Evolutionary conservation across 179 eudicot species (phyloP).

Genomic region (Nepenthes alata): DNA sequence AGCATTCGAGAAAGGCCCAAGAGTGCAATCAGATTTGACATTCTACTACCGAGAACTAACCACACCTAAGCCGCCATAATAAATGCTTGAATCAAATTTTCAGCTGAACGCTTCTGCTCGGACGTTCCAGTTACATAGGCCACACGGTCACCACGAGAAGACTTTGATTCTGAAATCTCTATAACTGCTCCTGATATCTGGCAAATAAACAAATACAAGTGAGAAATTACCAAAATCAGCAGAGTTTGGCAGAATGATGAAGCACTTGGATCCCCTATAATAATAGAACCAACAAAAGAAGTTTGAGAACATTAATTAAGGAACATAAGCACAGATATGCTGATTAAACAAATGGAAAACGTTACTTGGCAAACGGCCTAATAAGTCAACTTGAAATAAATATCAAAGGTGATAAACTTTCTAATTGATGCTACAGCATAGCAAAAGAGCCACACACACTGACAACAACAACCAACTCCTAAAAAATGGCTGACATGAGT

Average conservation of each 20-base stretch:
- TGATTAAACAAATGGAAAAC: no score
- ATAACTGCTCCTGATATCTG: conserved; percentile 92
- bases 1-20: conserved; percentile 17
- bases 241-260: no score
- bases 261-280: no score
- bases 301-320: no score
- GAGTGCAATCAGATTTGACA: conserved; percentile 20
- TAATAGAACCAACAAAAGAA: no score
- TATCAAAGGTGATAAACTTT: no score
- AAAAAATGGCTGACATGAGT: background rate
- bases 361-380: no score
- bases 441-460: no score
- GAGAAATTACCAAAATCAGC: conserved; percentile 1
- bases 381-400: no score
- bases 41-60: conserved; percentile 24
- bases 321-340: no score
- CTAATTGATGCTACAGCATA: no score
- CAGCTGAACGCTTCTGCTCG: conserved; percentile 89
- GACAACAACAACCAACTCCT: background rate
- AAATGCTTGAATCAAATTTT: conserved; percentile 88
- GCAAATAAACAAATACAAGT: conserved; percentile 16
- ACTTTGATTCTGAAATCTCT: conserved; percentile 71
- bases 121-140: conserved; percentile 75
- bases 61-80: conserved; percentile 62
- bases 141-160: conserved; percentile 76